These are phyloP conservation scores for Aspergillus uvarum DNA, from an alignment of 2,329 filamentous ascomycete species.

Conservation along the genomic window DNA sequence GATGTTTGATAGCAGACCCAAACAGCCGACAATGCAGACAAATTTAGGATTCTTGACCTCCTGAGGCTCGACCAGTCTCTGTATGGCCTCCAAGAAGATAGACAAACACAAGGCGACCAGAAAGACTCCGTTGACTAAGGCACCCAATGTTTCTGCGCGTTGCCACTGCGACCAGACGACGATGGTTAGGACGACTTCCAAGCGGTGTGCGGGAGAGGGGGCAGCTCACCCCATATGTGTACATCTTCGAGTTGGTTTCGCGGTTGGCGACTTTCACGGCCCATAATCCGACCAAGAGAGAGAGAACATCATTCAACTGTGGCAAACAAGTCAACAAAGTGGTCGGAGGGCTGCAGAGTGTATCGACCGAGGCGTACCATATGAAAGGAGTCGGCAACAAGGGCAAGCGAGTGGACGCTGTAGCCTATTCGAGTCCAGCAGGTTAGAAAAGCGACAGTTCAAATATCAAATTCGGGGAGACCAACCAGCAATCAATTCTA, in stretches of 20 bases:
- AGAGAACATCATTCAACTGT: slow-evolving; percentile 95
- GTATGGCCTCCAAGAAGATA: slow-evolving; percentile 92
- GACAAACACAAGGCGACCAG: slow-evolving; percentile 93
- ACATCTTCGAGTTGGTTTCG: slow-evolving; percentile 78
- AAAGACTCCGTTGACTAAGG: slow-evolving; percentile 96
- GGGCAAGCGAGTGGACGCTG: slow-evolving; percentile 82
- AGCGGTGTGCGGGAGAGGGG: not conserved
- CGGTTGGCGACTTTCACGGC: slow-evolving; percentile 86
- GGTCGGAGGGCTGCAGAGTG: slow-evolving; percentile 1
- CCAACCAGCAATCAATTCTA: slow-evolving; percentile 75
- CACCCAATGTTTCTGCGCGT: slow-evolving; percentile 92
- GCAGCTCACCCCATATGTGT: slow-evolving; percentile 81
- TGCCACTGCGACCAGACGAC: slow-evolving; percentile 66
- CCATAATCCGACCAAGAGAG: slow-evolving; percentile 88
- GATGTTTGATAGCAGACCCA: slow-evolving; percentile 84
- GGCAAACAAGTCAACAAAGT: not conserved
- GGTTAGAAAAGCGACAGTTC: slow-evolving; percentile 16
- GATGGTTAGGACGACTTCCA: slow-evolving; percentile 13
- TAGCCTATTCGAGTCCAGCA: slow-evolving; percentile 55
- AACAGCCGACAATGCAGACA: slow-evolving; percentile 83
- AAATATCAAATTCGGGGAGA: slow-evolving; percentile 1
- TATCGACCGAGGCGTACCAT: slow-evolving; percentile 64
- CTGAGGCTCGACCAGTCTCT: slow-evolving; percentile 87
- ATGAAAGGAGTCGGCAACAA: slow-evolving; percentile 96
- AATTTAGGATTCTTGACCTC: slow-evolving; percentile 81